These are phyloP conservation scores for Starmerella khaoyaiensis DNA, from an alignment of 805 yeast species.

Conservation along the genomic window DNA sequence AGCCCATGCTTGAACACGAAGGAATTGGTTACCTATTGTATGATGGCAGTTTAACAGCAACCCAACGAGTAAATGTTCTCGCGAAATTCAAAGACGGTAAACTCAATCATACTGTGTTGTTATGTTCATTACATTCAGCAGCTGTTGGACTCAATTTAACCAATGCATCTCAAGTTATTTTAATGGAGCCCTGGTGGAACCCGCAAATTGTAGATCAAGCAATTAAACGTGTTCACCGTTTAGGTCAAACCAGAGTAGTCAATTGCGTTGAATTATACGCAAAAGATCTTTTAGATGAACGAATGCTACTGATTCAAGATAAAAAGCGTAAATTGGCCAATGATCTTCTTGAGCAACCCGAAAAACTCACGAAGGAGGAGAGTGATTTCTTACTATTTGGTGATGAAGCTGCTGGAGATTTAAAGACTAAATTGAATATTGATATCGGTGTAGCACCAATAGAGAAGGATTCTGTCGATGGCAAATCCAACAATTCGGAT, in stretches of 20 bases:
- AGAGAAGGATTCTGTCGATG: too few relatives aligned
- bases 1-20: conserved; percentile 23
- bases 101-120: conserved; percentile 24
- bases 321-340: conserved; percentile 29
- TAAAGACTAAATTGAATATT: neutral
- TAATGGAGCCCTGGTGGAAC: conserved; percentile 41
- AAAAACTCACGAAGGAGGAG: conserved; percentile 24
- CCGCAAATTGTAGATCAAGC: conserved; percentile 42
- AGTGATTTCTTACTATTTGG: conserved; percentile 51
- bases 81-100: conserved; percentile 23
- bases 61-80: conserved; percentile 27
- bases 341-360: conserved; percentile 19
- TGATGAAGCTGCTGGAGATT: neutral
- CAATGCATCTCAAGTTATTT: conserved; percentile 32
- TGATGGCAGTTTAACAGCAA: conserved; percentile 29
- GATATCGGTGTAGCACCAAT: neutral
- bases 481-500: too few relatives aligned
- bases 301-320: conserved; percentile 29
- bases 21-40: conserved; percentile 28
- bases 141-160: conserved; percentile 36
- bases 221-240: conserved; percentile 38
- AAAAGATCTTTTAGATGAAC: conserved; percentile 32
- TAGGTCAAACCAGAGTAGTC: conserved; percentile 36
- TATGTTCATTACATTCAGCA: conserved; percentile 36
- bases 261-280: conserved; percentile 35